Conservation (phyloP, 306 rosid species). For the Quillaja saponaria region DNA sequence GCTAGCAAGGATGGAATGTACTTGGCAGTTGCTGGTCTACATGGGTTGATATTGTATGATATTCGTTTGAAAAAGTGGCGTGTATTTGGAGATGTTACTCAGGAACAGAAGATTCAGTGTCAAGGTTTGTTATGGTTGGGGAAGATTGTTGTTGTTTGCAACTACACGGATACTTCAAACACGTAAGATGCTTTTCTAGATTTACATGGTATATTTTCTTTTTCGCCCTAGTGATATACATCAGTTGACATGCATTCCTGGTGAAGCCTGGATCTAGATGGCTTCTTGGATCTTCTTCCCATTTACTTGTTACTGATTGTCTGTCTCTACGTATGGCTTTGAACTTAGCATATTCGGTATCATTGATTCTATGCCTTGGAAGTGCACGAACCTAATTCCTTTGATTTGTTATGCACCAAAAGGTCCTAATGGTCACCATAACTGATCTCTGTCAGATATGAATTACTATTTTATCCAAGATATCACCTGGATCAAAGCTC, state of each 20-base stretch:
- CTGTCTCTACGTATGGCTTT: slow-evolving; percentile 4
- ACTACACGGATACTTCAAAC: slow-evolving; percentile 78
- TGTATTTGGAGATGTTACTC: slow-evolving; percentile 91
- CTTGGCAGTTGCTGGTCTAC: slow-evolving; percentile 87
- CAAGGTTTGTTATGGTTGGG: slow-evolving; percentile 98
- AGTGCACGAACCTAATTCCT: neutral
- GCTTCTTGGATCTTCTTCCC: neutral
- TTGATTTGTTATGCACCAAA: slow-evolving; percentile 28
- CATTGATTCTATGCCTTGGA: neutral
- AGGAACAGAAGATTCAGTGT: slow-evolving; percentile 91
- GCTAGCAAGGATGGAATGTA: slow-evolving; percentile 96
- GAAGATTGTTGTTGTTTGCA: slow-evolving; percentile 96
- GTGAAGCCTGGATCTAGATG: slow-evolving; percentile 17
- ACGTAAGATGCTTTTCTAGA: slow-evolving; percentile 62
- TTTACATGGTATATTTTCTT: slow-evolving; percentile 7
- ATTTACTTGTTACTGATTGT: neutral
- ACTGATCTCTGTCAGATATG: slow-evolving; percentile 70
- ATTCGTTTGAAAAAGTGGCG: slow-evolving; percentile 88
- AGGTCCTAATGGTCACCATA: slow-evolving; percentile 23
- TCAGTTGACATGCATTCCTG: slow-evolving; percentile 1
- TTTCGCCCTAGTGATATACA: slow-evolving; percentile 11
- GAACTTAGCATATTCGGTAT: slow-evolving; percentile 16
- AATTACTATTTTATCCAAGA: slow-evolving; percentile 94
- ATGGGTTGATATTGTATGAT: slow-evolving; percentile 89
- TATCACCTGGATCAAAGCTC: slow-evolving; percentile 99